Evolutionary conservation across 352 stramenopile species (phyloP).

Genomic region (Globisporangium abappressorium): DNA sequence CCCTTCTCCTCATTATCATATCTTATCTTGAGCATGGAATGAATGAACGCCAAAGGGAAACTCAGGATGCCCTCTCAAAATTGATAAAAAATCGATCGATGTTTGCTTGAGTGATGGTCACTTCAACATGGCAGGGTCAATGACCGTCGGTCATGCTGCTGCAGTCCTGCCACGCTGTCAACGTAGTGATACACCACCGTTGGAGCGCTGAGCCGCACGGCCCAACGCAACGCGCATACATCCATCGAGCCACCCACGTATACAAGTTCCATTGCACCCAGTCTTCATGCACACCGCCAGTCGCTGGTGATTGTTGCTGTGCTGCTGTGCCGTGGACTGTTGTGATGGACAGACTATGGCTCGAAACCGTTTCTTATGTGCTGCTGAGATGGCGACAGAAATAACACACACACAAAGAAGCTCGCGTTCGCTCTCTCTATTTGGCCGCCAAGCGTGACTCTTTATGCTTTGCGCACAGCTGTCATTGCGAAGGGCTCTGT

Average conservation of each 20-base stretch:
- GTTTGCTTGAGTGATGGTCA: background rate
- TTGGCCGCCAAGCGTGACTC: background rate
- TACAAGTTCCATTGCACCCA: background rate
- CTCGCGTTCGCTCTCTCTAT: background rate
- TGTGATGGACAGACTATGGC: background rate
- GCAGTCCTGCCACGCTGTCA: background rate
- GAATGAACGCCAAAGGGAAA: background rate
- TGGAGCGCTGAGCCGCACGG: background rate
- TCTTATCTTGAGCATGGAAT: background rate
- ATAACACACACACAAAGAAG: background rate
- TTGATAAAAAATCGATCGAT: background rate
- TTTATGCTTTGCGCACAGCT: background rate
- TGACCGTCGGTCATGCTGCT: background rate
- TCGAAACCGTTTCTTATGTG: slow-evolving; percentile 14
- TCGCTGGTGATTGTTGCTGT: background rate
- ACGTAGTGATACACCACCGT: background rate
- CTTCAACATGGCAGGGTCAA: background rate
- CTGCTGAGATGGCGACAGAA: background rate
- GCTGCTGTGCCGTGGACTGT: background rate
- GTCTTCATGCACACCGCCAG: background rate
- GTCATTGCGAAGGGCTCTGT: background rate
- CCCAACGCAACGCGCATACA: background rate
- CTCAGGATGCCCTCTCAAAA: background rate
- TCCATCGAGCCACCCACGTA: background rate
- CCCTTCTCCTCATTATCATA: background rate